A percentile compares a stretch with the other conserved stretches of the same genome.
phyloP scores from a whole-genome alignment of 495 filamentous ascomycete genomes.

The Bacidia rubella region DNA sequence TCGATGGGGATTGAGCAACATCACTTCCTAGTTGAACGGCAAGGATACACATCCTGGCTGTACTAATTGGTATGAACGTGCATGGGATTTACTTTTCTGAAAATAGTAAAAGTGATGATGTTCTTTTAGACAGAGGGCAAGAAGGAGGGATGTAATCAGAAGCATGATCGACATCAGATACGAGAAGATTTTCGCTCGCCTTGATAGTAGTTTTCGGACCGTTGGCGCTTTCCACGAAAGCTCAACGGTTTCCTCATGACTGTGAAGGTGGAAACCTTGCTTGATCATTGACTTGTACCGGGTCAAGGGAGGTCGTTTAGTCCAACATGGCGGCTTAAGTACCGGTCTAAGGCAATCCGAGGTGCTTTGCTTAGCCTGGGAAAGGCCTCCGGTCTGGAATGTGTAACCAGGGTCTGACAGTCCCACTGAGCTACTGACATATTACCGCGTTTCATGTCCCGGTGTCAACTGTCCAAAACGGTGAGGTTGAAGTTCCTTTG shows the following conservation, averaged over 20 bases:
- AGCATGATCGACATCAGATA: not conserved
- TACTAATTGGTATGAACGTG: not conserved
- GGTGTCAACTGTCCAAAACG: not conserved
- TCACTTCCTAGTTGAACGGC: not conserved
- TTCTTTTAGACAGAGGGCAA: not conserved
- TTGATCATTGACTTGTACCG: not conserved
- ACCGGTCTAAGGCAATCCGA: not conserved
- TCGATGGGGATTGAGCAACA: not conserved
- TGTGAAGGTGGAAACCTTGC: not conserved
- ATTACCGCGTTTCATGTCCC: not conserved
- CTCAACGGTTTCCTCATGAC: not conserved
- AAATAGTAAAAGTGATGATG: not conserved
- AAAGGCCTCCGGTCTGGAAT: too few relatives aligned
- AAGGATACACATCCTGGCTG: not conserved
- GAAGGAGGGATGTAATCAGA: not conserved
- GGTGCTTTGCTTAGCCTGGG: not conserved
- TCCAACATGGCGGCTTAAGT: not conserved
- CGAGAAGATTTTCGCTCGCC: not conserved
- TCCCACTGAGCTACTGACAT: not conserved
- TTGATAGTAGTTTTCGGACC: not conserved
- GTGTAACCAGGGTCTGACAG: too few relatives aligned
- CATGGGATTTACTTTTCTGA: not conserved
- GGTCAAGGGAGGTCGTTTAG: too few relatives aligned
- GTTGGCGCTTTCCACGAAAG: conserved; percentile 3
- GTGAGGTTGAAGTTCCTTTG: too few relatives aligned